Evolutionary conservation across 1,139 yeast species (phyloP).

Genomic region (Geotrichum carabidarum): DNA sequence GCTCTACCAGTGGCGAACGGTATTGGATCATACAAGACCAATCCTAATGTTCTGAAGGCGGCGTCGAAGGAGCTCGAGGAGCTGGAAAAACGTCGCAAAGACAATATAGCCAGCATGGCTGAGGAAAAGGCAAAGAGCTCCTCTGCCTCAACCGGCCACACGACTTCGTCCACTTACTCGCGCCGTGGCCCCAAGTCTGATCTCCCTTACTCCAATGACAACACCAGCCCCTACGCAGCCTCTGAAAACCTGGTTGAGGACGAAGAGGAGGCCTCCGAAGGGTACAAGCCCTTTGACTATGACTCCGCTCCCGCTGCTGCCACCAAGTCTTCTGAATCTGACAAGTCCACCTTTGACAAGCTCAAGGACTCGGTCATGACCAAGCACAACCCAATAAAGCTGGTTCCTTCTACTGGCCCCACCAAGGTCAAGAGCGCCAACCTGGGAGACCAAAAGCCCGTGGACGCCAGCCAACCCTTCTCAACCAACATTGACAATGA

Average conservation of each 20-base stretch:
- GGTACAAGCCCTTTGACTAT: conserved; percentile 15
- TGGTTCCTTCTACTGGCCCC: conserved; percentile 3
- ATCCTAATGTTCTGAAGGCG: conserved; percentile 10
- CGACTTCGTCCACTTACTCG: background rate
- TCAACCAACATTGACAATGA: conserved; percentile 22
- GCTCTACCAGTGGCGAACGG: conserved; percentile 18
- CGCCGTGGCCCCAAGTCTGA: background rate
- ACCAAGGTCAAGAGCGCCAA: background rate
- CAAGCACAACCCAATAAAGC: conserved; percentile 15
- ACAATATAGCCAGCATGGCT: background rate
- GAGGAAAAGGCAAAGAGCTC: background rate
- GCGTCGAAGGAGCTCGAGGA: conserved; percentile 3
- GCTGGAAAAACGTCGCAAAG: background rate
- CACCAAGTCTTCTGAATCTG: background rate
- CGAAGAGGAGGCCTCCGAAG: background rate
- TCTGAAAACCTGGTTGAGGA: background rate
- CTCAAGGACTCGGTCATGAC: conserved; percentile 1
- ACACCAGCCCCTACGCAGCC: background rate
- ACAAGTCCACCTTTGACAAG: background rate
- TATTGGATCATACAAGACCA: conserved; percentile 17
- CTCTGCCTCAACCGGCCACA: conserved; percentile 2
- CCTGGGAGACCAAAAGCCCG: background rate
- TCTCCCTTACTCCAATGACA: background rate
- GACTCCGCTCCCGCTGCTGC: background rate
- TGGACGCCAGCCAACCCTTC: conserved; percentile 18